phyloP scores from a whole-genome alignment of 1,139 yeast species.

The Blastobotrys ciferrii region DNA sequence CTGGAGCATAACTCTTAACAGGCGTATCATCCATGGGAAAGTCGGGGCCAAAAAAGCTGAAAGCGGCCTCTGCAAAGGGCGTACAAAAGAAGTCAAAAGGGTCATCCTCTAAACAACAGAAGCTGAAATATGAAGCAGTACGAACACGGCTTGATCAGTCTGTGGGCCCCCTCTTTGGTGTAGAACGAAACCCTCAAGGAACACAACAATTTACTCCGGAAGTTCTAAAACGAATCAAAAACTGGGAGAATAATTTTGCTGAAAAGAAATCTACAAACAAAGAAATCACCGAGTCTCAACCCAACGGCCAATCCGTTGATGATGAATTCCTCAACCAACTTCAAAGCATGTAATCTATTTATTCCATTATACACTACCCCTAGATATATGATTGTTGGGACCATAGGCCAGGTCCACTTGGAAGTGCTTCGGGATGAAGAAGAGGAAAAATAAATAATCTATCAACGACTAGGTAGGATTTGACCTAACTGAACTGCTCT shows the following conservation, averaged over 20 bases:
- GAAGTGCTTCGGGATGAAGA: background rate
- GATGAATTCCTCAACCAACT: constrained; percentile 16
- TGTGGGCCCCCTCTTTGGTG: constrained; percentile 14
- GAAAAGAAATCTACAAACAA: background rate
- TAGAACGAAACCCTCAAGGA: constrained; percentile 1
- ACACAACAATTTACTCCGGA: constrained; percentile 1
- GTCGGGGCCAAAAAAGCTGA: constrained; percentile 3
- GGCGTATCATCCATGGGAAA: background rate
- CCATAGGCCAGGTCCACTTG: too few species aligned
- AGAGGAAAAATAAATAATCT: background rate
- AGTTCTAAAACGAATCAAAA: background rate
- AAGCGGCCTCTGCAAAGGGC: constrained; percentile 13
- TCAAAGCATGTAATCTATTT: constrained; percentile 10
- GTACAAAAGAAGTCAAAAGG: constrained; percentile 14
- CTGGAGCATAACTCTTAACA: background rate
- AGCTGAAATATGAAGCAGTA: constrained; percentile 24
- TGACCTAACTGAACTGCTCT: background rate
- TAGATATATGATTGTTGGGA: too few species aligned
- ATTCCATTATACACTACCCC: background rate
- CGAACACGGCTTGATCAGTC: constrained; percentile 25
- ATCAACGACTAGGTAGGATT: background rate
- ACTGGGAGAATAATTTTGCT: constrained; percentile 12
- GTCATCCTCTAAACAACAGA: constrained; percentile 23
- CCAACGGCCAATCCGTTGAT: constrained; percentile 7
- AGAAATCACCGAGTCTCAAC: background rate